phyloP scores from a whole-genome alignment of 305 asterid genomes.

The Rubia occidens region DNA sequence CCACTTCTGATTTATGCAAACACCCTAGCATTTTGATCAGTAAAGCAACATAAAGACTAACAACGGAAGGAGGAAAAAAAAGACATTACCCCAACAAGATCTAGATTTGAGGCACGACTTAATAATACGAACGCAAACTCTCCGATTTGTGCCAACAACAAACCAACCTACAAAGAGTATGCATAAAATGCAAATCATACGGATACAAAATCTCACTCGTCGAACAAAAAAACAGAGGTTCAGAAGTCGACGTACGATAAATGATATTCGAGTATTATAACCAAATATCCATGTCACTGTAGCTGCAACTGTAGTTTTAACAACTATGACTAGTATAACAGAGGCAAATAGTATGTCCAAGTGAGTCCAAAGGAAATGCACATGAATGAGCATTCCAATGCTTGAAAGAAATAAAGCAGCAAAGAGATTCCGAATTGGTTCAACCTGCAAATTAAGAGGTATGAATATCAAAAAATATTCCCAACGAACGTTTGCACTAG shows the following conservation, averaged over 20 bases:
- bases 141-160: slow-evolving; percentile 89
- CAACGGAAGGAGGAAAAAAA: neutral
- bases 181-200: slow-evolving; percentile 18
- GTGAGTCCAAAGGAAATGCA: slow-evolving; percentile 93
- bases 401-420: slow-evolving; percentile 97
- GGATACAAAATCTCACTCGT: neutral
- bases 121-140: slow-evolving; percentile 95
- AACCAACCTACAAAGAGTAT: slow-evolving; percentile 55
- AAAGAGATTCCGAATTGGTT: slow-evolving; percentile 90
- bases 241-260: slow-evolving; percentile 46
- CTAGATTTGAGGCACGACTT: slow-evolving; percentile 87
- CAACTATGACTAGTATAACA: slow-evolving; percentile 74
- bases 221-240: neutral
- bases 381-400: slow-evolving; percentile 92
- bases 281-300: slow-evolving; percentile 63
- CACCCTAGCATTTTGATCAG: slow-evolving; percentile 1
- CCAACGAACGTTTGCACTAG: neutral
- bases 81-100: slow-evolving; percentile 64
- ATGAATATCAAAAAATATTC: slow-evolving; percentile 3
- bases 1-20: neutral
- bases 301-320: slow-evolving; percentile 74
- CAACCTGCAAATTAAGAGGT: slow-evolving; percentile 56
- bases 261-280: slow-evolving; percentile 61
- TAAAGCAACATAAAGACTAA: neutral
- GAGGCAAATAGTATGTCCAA: slow-evolving; percentile 91